Percentiles rank a stretch among this genome's conserved stretches.
phyloP scores from a whole-genome alignment of 768 basidiomycete genomes.

The Rhodotorula taiwanensis region DNA sequence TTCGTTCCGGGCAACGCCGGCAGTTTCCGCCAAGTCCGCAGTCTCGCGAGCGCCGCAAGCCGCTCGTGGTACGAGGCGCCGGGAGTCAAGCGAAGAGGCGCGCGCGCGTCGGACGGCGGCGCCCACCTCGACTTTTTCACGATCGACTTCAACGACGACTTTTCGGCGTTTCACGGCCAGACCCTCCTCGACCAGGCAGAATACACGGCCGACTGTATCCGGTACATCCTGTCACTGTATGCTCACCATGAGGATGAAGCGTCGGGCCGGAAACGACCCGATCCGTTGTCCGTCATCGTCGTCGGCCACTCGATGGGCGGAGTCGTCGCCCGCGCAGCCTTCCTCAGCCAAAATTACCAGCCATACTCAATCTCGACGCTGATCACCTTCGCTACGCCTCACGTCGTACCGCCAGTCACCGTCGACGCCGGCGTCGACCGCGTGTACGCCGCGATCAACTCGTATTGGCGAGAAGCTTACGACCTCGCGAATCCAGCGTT shows the following conservation, averaged over 20 bases:
- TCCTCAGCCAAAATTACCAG: slow-evolving; percentile 53
- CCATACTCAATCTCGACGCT: slow-evolving; percentile 56
- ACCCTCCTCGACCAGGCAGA: slow-evolving; percentile 74
- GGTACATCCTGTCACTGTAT: slow-evolving; percentile 73
- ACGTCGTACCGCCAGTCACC: slow-evolving; percentile 75
- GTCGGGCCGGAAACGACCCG: neutral
- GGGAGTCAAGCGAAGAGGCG: slow-evolving; percentile 22
- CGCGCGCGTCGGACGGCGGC: slow-evolving; percentile 48
- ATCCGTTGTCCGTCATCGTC: slow-evolving; percentile 60
- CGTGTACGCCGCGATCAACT: slow-evolving; percentile 54
- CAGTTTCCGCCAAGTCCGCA: slow-evolving; percentile 84
- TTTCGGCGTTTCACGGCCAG: slow-evolving; percentile 87
- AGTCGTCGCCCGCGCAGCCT: slow-evolving; percentile 71
- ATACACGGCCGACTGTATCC: slow-evolving; percentile 65
- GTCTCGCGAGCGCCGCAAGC: slow-evolving; percentile 83
- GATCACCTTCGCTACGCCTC: slow-evolving; percentile 95
- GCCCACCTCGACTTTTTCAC: slow-evolving; percentile 78
- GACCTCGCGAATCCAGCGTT: slow-evolving; percentile 50
- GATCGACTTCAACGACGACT: slow-evolving; percentile 94
- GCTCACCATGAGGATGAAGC: slow-evolving; percentile 19
- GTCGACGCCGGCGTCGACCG: slow-evolving; percentile 71
- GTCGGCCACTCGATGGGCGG: slow-evolving; percentile 99
- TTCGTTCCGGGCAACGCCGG: slow-evolving; percentile 98
- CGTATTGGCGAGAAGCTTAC: slow-evolving; percentile 48
- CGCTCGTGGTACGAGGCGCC: slow-evolving; percentile 70